These are phyloP conservation scores for Colletotrichum caudatum DNA, from an alignment of 2,329 filamentous ascomycete genomes.

Conservation along the genomic window DNA sequence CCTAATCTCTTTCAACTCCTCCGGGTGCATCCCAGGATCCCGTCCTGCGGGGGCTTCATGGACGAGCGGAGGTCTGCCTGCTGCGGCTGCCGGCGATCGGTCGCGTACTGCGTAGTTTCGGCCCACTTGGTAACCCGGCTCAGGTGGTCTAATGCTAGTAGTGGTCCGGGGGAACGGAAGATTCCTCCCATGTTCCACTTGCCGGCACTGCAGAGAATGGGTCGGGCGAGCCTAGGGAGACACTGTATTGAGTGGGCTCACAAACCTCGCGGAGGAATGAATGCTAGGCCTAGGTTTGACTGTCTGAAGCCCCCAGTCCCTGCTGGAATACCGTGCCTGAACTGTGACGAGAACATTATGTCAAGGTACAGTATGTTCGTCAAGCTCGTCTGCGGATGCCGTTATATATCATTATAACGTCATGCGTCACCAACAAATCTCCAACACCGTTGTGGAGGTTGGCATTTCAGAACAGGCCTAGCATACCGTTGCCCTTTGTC, in stretches of 20 bases:
- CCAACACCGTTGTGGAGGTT: neutral
- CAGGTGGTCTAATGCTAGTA: constrained; percentile 14
- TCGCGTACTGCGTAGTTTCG: constrained; percentile 1
- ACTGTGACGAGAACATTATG: neutral
- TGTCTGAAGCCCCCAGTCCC: neutral
- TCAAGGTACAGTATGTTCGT: neutral
- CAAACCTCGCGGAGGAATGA: neutral
- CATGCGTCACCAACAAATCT: neutral
- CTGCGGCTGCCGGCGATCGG: constrained; percentile 1
- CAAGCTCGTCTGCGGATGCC: neutral
- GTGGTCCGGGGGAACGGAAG: constrained; percentile 27
- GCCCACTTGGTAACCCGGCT: neutral
- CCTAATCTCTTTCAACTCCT: constrained; percentile 16
- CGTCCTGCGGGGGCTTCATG: constrained; percentile 30
- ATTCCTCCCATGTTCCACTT: neutral
- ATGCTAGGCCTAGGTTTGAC: neutral
- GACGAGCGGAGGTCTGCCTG: constrained; percentile 34
- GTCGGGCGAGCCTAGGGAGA: neutral
- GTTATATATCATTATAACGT: neutral
- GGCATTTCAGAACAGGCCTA: neutral
- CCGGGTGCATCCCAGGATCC: constrained; percentile 24
- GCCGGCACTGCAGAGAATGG: neutral
- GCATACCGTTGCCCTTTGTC: neutral
- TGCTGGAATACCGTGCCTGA: neutral
- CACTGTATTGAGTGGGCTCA: neutral